These are phyloP conservation scores for Piper longum DNA, from an alignment of 164 flowering plant genomes.

Conservation along the genomic window DNA sequence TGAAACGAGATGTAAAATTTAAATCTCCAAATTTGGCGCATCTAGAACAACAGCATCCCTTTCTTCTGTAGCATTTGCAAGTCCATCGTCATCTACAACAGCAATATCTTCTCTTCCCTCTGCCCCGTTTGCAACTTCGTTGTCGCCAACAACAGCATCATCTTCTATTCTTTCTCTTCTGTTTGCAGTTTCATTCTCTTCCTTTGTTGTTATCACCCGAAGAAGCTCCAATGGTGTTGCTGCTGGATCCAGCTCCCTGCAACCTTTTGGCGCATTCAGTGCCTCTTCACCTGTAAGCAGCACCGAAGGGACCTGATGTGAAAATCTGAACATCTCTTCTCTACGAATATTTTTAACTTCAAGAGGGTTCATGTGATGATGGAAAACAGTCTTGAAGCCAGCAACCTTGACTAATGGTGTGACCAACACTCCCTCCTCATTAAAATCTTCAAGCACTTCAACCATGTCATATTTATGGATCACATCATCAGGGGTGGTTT, in stretches of 20 bases:
- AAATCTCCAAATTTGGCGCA: not conserved
- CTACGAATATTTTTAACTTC: constrained; percentile 34
- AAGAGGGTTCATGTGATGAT: constrained; percentile 39
- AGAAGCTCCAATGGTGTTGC: constrained; percentile 65
- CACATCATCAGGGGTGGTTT: constrained; percentile 43
- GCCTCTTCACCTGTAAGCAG: constrained; percentile 62
- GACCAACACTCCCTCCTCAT: constrained; percentile 45
- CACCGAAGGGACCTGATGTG: constrained; percentile 65
- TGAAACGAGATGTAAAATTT: not conserved
- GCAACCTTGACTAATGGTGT: constrained; percentile 60
- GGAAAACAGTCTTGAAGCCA: constrained; percentile 63
- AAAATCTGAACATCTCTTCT: constrained; percentile 59
- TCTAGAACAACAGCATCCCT: no score
- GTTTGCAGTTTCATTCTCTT: constrained; percentile 13
- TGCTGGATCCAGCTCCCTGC: constrained; percentile 69
- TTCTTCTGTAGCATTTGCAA: no score
- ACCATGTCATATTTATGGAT: constrained; percentile 69
- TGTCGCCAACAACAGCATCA: no score
- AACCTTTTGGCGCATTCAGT: constrained; percentile 51
- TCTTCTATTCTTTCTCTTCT: not conserved
- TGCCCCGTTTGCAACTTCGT: no score
- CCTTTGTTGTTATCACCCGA: constrained; percentile 26
- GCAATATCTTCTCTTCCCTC: not conserved
- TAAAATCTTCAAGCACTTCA: constrained; percentile 54
- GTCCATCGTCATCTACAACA: not conserved